These are phyloP conservation scores for Medicago arabica DNA, from an alignment of 306 rosid genomes.

Conservation along the genomic window DNA sequence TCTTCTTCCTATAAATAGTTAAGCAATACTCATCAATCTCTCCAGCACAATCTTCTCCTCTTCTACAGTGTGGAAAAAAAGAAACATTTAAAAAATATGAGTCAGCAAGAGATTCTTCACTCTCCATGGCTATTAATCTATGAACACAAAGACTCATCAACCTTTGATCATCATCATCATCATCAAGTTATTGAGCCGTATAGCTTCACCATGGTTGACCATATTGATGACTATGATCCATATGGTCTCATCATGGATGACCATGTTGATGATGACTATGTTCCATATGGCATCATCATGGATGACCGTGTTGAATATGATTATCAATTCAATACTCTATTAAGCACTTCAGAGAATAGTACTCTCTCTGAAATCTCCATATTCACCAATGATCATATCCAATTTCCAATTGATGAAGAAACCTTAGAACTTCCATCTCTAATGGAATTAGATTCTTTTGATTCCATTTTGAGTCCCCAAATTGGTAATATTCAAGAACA, in stretches of 20 bases:
- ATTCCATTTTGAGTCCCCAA: conserved; percentile 26
- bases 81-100: conserved; percentile 37
- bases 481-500: conserved; percentile 7
- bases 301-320: conserved; percentile 39
- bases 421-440: conserved; percentile 48
- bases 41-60: conserved; percentile 4
- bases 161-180: conserved; percentile 38
- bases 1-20: conserved; percentile 36
- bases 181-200: conserved; percentile 41
- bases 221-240: too few relatives aligned
- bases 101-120: conserved; percentile 46
- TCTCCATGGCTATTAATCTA: conserved; percentile 43
- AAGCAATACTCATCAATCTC: conserved; percentile 15
- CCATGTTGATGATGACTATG: conserved; percentile 37
- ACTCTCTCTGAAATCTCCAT: conserved; percentile 36
- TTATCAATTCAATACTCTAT: conserved; percentile 43
- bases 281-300: conserved; percentile 29
- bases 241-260: too few relatives aligned
- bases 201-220: too few relatives aligned
- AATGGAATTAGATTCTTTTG: conserved; percentile 48
- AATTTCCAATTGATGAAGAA: conserved; percentile 40
- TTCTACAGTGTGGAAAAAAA: not conserved
- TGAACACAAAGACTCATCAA: conserved; percentile 47
- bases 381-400: conserved; percentile 39
- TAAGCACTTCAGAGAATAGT: conserved; percentile 23